These are phyloP conservation scores for Tripterygium wilfordii DNA, from an alignment of 177 flowering plant genomes.

Conservation along the genomic window DNA sequence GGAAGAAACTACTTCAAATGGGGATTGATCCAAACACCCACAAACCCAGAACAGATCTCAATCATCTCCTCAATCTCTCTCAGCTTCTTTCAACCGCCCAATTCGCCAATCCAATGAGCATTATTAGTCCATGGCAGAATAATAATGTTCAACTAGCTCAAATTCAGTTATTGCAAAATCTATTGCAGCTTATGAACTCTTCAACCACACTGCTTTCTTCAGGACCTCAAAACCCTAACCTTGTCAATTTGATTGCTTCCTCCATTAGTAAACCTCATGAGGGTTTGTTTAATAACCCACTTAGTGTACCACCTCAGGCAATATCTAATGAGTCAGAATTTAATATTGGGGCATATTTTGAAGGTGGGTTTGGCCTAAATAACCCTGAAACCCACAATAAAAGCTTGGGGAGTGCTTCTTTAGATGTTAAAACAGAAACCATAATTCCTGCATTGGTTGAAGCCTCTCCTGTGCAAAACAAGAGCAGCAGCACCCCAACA, in stretches of 20 bases:
- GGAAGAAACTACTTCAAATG: slow-evolving; percentile 55
- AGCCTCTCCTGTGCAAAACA: slow-evolving; percentile 19
- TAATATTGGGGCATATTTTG: slow-evolving; percentile 13
- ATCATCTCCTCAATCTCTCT: slow-evolving; percentile 35
- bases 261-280: too few species aligned
- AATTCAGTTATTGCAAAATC: slow-evolving; percentile 36
- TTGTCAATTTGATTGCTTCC: not conserved
- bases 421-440: slow-evolving; percentile 3
- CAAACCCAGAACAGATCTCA: slow-evolving; percentile 52
- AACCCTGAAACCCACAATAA: slow-evolving; percentile 1
- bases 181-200: slow-evolving; percentile 28
- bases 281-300: slow-evolving; percentile 5
- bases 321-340: slow-evolving; percentile 10
- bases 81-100: slow-evolving; percentile 38
- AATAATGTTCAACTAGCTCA: slow-evolving; percentile 43
- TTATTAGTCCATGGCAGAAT: too few species aligned
- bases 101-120: too few species aligned
- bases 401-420: slow-evolving; percentile 13
- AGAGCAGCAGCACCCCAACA: slow-evolving; percentile 8
- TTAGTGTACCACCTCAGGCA: slow-evolving; percentile 5
- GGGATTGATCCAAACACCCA: slow-evolving; percentile 73
- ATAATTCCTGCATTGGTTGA: slow-evolving; percentile 29
- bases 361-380: slow-evolving; percentile 3
- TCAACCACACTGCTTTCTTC: slow-evolving; percentile 15
- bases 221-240: slow-evolving; percentile 14